A percentile compares a stretch with the other conserved stretches of the same genome.
These are phyloP conservation scores for Fonsecaea pedrosoi DNA, from an alignment of 2,329 filamentous ascomycete species.

Conservation along the genomic window DNA sequence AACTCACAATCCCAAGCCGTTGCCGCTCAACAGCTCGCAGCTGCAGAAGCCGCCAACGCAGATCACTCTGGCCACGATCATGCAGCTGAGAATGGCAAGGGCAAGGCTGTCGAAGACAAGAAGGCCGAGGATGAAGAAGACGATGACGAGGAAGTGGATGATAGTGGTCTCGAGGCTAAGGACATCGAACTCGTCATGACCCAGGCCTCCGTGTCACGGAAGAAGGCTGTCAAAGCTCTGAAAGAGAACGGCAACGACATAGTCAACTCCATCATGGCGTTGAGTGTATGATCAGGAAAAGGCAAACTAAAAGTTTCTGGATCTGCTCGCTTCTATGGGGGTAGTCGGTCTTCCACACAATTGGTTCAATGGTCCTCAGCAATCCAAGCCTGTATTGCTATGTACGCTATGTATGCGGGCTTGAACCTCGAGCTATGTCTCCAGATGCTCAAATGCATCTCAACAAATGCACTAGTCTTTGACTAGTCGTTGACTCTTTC, in stretches of 20 bases:
- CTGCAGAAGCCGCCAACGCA: slow-evolving; percentile 66
- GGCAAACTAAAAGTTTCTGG: slow-evolving; percentile 28
- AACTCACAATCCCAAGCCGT: slow-evolving; percentile 97
- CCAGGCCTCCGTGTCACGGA: slow-evolving; percentile 93
- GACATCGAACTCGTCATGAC: slow-evolving; percentile 99
- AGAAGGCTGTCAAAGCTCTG: slow-evolving; percentile 98
- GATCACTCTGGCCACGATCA: slow-evolving; percentile 67
- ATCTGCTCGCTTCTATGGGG: slow-evolving; percentile 18
- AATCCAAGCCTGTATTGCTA: slow-evolving; percentile 6
- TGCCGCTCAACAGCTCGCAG: slow-evolving; percentile 92
- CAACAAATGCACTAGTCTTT: slow-evolving; percentile 8
- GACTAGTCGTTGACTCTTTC: background rate
- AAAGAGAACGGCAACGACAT: slow-evolving; percentile 99
- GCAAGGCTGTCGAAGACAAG: slow-evolving; percentile 63
- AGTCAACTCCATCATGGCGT: slow-evolving; percentile 99
- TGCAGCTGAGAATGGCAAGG: slow-evolving; percentile 69
- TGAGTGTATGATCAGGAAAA: slow-evolving; percentile 69
- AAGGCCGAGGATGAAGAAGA: slow-evolving; percentile 84
- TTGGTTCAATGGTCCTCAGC: slow-evolving; percentile 9
- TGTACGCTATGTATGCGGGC: slow-evolving; percentile 16
- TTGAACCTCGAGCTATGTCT: slow-evolving; percentile 17
- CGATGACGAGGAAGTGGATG: slow-evolving; percentile 94
- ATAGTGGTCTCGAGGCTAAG: slow-evolving; percentile 94
- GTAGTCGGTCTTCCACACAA: slow-evolving; percentile 7
- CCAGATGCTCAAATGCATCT: slow-evolving; percentile 21